Conservation (phyloP, 139 green algal genomes). For the Deuterostichococcus epilithicus region DNA sequence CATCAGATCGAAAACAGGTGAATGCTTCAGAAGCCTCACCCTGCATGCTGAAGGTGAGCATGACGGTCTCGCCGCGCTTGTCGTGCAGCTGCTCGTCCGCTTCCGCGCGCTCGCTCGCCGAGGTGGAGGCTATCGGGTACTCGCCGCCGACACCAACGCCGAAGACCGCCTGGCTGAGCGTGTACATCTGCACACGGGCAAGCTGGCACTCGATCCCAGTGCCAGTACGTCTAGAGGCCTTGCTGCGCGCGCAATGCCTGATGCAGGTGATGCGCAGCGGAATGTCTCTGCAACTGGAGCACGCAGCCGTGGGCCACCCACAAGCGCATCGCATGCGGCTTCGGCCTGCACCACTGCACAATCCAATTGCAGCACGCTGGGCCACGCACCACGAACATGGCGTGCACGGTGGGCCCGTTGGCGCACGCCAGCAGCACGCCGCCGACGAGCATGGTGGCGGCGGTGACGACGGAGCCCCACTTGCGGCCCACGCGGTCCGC, state of each 20-base stretch:
- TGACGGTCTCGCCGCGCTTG: conserved; percentile 31
- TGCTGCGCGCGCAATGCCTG: too few species aligned
- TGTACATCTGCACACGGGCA: conserved; percentile 1
- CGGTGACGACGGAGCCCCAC: conserved; percentile 49
- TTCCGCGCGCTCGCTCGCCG: conserved; percentile 67
- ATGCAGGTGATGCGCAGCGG: too few species aligned
- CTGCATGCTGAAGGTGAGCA: conserved; percentile 25
- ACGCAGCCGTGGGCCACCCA: too few species aligned
- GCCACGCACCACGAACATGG: conserved; percentile 2
- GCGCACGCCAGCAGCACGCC: conserved; percentile 14
- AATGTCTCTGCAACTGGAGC: too few species aligned
- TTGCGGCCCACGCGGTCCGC: conserved; percentile 60
- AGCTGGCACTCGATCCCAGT: too few species aligned
- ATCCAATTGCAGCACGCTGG: too few species aligned
- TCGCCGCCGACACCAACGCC: conserved; percentile 54
- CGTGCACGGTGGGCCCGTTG: neutral
- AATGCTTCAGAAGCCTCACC: too few species aligned
- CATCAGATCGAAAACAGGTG: too few species aligned
- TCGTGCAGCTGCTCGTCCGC: conserved; percentile 4
- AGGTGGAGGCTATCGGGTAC: conserved; percentile 72
- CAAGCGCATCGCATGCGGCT: too few species aligned
- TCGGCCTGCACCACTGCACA: too few species aligned
- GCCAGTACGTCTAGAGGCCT: too few species aligned
- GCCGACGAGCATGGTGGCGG: conserved; percentile 60
- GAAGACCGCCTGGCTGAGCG: conserved; percentile 26